Evolutionary conservation across 2,329 filamentous ascomycete genomes (phyloP), one percentile per base, ranked within the genome.

Genomic region (Daldinia eschscholtzii): DNA sequence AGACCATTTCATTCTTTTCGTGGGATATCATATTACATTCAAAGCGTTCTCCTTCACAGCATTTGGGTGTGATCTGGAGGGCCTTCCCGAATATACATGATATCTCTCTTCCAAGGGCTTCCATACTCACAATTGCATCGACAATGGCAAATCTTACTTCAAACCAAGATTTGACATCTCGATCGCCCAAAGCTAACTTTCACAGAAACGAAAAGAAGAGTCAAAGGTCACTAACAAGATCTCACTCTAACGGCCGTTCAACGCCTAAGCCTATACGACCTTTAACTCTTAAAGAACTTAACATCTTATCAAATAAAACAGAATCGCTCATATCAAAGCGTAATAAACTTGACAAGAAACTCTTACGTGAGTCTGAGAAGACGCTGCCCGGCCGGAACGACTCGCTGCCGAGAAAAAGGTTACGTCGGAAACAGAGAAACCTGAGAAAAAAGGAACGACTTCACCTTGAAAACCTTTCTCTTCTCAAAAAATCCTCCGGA

Each of bases 361-460:
- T 76, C 10, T 58, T 75, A 26, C 28, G 12, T 20, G 64, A 70
- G 41, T 48, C 42, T 23, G 23, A 63, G 20, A 72, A 70, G 5
- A 37, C 41, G 26, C 44, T 46, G 18, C 28, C 15, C 58, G 42
- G 23, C 10, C n/a, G 39, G 5, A 35, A 61, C 7, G 67, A 77
- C 53, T 67, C 58, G 61, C 39, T 55, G 37, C 42, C 50, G 6
- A 70, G 65, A 61, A 57, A 70, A 10, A 61, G 70, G 23, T 26
- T 74, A 35, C 39, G 75, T 4, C 68, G 46, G 64, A 41, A 53
- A 13, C 61, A 61, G 26, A 60, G 61, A 44, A 37, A 6, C 15
- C 33, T 76, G 26, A 59, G 59, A 59, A 62, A 46, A n/a, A 57
- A 48, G 37, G 76, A 76, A 52, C 53, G 35, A 52, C 56, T 33